Evolutionary conservation across 352 stramenopile genomes (phyloP).

Genomic region (Phytophthora syringae): DNA sequence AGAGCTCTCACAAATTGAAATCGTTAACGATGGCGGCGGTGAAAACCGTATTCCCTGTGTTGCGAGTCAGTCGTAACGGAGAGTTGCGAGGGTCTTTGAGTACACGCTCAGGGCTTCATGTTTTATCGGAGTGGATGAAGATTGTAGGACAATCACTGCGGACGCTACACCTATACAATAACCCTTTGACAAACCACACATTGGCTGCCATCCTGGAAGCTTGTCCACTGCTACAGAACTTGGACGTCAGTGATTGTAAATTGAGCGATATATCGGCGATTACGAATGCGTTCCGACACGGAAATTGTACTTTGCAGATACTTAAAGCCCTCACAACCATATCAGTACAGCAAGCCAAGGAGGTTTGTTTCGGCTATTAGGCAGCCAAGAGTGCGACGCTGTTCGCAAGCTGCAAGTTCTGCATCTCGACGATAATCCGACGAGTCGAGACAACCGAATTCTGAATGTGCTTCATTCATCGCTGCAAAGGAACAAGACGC

Average conservation of each 20-base stretch:
- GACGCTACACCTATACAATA: slow-evolving; percentile 40
- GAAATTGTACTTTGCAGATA: slow-evolving; percentile 29
- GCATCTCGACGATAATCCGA: slow-evolving; percentile 49
- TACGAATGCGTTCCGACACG: slow-evolving; percentile 25
- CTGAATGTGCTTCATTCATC: slow-evolving; percentile 22
- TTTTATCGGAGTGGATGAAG: slow-evolving; percentile 29
- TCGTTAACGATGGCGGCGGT: slow-evolving; percentile 44
- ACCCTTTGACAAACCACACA: slow-evolving; percentile 25
- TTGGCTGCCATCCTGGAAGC: slow-evolving; percentile 36
- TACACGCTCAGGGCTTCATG: slow-evolving; percentile 8
- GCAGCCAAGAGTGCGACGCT: slow-evolving; percentile 9
- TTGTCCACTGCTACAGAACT: slow-evolving; percentile 38
- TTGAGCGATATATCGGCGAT: slow-evolving; percentile 41
- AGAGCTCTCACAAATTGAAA: slow-evolving; percentile 23
- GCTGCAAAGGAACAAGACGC: slow-evolving; percentile 24
- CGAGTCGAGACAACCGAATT: slow-evolving; percentile 21
- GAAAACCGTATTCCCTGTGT: slow-evolving; percentile 3
- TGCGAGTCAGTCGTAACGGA: slow-evolving; percentile 11
- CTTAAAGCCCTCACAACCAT: slow-evolving; percentile 51
- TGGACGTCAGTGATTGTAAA: slow-evolving; percentile 53
- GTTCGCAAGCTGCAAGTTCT: slow-evolving; percentile 33
- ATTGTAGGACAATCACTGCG: slow-evolving; percentile 28
- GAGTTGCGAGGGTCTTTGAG: background rate
- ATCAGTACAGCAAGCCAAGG: slow-evolving; percentile 36
- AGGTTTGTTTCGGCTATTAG: slow-evolving; percentile 35